These are phyloP conservation scores for Mortierella sp. DNA, from an alignment of 371 early-diverging fungal genomes.

Conservation along the genomic window DNA sequence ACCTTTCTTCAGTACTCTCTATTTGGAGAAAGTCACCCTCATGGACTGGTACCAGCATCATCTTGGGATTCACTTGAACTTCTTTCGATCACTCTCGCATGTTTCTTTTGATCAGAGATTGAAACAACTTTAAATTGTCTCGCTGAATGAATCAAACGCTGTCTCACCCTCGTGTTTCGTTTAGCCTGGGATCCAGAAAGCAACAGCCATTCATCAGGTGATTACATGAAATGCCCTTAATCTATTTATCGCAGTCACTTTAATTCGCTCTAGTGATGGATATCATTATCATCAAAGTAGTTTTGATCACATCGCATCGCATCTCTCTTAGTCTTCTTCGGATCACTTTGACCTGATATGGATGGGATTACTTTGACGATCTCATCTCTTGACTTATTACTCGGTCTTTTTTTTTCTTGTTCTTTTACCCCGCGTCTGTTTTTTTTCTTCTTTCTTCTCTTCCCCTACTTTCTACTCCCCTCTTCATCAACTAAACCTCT, in stretches of 20 bases:
- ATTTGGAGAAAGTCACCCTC: background rate
- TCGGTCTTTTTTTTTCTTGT: background rate
- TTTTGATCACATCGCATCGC: constrained; percentile 5
- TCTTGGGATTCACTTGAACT: background rate
- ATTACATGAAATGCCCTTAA: background rate
- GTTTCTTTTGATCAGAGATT: background rate
- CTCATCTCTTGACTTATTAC: background rate
- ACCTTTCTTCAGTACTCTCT: background rate
- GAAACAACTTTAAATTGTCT: constrained; percentile 2
- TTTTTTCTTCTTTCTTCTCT: background rate
- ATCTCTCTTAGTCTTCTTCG: background rate
- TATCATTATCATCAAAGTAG: background rate
- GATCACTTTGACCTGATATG: constrained; percentile 13
- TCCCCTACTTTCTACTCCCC: background rate
- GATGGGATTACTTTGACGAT: background rate
- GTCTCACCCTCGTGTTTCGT: constrained; percentile 1
- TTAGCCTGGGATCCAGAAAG: background rate
- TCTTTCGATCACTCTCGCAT: background rate
- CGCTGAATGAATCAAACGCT: background rate
- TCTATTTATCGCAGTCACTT: background rate
- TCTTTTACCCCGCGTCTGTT: background rate
- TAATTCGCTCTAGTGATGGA: background rate
- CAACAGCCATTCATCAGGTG: background rate
- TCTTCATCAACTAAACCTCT: too few species aligned
- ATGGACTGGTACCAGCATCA: background rate